These are phyloP conservation scores for Candida andamanensis DNA, from an alignment of 805 yeast genomes.

Conservation along the genomic window DNA sequence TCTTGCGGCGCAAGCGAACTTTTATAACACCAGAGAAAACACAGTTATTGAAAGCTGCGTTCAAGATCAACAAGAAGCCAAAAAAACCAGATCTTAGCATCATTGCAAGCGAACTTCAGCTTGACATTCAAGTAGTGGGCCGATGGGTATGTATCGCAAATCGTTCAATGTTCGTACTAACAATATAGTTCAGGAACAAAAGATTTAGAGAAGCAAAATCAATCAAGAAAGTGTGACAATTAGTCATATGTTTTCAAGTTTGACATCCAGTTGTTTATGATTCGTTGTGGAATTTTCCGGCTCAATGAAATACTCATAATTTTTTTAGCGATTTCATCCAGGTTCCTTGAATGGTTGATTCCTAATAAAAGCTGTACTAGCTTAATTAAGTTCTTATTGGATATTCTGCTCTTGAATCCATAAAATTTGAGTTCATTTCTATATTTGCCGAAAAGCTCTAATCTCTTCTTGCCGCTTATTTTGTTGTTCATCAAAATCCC, in stretches of 20 bases:
- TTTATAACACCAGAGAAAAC: too few species aligned
- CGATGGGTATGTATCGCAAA: too few species aligned
- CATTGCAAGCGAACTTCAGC: too few species aligned
- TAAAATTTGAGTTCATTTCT: constrained; percentile 2
- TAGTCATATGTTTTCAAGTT: too few species aligned
- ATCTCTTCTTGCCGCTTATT: constrained; percentile 13
- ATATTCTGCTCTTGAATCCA: constrained; percentile 14
- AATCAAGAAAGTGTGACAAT: constrained; percentile 3
- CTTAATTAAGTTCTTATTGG: constrained; percentile 1
- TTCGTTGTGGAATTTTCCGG: constrained; percentile 5
- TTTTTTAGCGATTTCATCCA: not conserved
- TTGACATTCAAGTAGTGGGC: too few species aligned
- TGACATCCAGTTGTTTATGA: constrained; percentile 13
- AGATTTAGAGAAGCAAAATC: too few species aligned
- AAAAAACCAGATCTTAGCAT: too few species aligned
- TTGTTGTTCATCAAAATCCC: constrained; percentile 23
- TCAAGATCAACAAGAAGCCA: too few species aligned
- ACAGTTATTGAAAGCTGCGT: too few species aligned
- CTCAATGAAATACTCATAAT: not conserved
- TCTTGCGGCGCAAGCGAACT: too few species aligned
- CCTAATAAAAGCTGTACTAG: constrained; percentile 2
- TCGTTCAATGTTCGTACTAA: too few species aligned
- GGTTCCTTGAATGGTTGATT: not conserved
- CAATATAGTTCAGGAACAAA: too few species aligned
- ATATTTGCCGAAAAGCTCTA: constrained; percentile 11